Evolutionary conservation across 805 yeast species (phyloP), one percentile per base, ranked within the genome.

Genomic region (Ogataea nitratoaversa): DNA sequence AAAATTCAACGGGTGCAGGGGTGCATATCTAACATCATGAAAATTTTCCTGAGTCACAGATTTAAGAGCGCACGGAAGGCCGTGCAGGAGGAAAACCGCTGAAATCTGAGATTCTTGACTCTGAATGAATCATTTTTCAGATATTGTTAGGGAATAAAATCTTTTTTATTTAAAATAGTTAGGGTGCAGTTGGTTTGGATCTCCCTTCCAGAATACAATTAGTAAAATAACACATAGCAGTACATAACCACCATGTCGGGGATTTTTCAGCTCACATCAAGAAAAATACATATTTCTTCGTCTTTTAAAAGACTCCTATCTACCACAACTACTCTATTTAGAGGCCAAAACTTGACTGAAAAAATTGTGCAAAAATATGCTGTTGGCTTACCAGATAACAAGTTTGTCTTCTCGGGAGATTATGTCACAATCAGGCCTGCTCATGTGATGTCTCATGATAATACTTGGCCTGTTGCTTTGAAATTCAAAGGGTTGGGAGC

Each of bases 401-500:
- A 93, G 60, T 59, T 69, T 40, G 96, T 93, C 28, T 80, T 71
- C 53, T 73, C 87, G 34, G 99, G 98, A 12, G 99, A 93, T 67
- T 93, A 90, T 66, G 98, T 95, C 37, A 79, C 96, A 2, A 91
- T 93, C 59, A 76, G 71, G 55, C 99, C 99, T 3, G 91, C 95
- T 3, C 95, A 93, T 68, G 95, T 97, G 64, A 93, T 93, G 99
- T 88, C 98, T 13, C 99, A 93, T 63, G 99, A 93, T 65, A 93
- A 93, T 66, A 83, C 97, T 32, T 95, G 99, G 99, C 99, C 99
- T 1, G 97, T 93, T 14, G 99, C 99, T 1, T 73, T 91, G 58
- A 93, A 93, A 67, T 93, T 93, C 68, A 87, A 78, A 81, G 95
- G 95, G 5, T 73, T 93, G 28, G 99, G 99, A 1, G 97, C 97